Conservation (phyloP, 805 yeast genomes). For the Jamesozyma gamospora region DNA sequence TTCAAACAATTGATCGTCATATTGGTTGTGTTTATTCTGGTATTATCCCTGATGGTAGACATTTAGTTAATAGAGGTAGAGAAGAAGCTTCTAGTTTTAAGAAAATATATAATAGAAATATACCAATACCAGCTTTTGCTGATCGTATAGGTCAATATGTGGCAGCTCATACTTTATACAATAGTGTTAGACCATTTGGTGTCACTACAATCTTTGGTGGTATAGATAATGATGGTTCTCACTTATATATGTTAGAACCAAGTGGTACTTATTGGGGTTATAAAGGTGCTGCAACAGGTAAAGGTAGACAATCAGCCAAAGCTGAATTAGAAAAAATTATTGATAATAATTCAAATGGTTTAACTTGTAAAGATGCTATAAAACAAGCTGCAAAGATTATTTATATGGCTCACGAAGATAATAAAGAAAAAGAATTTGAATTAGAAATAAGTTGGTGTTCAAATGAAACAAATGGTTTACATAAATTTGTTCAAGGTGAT, state of each 20-base stretch:
- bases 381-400: constrained; percentile 91
- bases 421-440: constrained; percentile 94
- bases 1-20: constrained; percentile 88
- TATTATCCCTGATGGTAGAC: constrained; percentile 92
- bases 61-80: constrained; percentile 82
- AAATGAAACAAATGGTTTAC: constrained; percentile 66
- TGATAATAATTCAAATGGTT: constrained; percentile 33
- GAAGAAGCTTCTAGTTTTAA: constrained; percentile 81
- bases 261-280: constrained; percentile 98
- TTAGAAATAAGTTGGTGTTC: constrained; percentile 89
- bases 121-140: constrained; percentile 72
- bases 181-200: constrained; percentile 97
- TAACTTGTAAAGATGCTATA: constrained; percentile 73
- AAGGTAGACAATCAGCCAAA: constrained; percentile 97
- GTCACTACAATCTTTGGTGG: constrained; percentile 90
- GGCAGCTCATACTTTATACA: constrained; percentile 91
- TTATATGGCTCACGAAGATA: constrained; percentile 91
- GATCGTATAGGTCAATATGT: constrained; percentile 84
- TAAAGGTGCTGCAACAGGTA: constrained; percentile 94
- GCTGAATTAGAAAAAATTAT: constrained; percentile 84
- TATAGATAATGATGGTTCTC: constrained; percentile 80
- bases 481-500: constrained; percentile 70
- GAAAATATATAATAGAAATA: constrained; percentile 62
- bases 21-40: constrained; percentile 95
- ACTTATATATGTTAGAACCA: constrained; percentile 94